These are phyloP conservation scores for Lathyrus oleraceus DNA, from an alignment of 306 rosid species.

Conservation along the genomic window DNA sequence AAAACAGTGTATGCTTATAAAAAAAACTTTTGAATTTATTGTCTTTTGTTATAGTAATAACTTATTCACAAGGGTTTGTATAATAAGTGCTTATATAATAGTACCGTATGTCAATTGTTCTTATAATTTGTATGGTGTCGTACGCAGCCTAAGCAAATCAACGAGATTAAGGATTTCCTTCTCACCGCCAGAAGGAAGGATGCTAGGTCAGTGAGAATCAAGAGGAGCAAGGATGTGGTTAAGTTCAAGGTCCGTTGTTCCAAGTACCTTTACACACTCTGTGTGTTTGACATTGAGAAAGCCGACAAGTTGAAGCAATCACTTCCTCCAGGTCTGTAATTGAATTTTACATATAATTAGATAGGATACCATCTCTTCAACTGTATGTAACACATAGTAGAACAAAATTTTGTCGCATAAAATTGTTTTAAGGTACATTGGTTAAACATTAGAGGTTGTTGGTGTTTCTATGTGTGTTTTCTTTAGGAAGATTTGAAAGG, in stretches of 20 bases:
- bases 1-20: neutral
- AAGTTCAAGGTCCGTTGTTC: constrained; percentile 93
- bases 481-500: neutral
- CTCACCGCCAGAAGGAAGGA: constrained; percentile 88
- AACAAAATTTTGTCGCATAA: neutral
- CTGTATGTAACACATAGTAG: neutral
- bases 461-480: neutral
- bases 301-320: constrained; percentile 93
- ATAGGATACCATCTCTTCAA: too few relatives aligned
- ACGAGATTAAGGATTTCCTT: constrained; percentile 91
- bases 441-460: neutral
- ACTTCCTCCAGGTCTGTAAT: constrained; percentile 69
- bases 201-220: constrained; percentile 81
- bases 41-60: neutral
- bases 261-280: constrained; percentile 88
- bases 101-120: neutral
- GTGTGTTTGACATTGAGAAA: constrained; percentile 77
- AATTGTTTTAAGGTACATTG: neutral
- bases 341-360: neutral
- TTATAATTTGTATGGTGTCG: neutral
- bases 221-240: constrained; percentile 76
- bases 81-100: neutral
- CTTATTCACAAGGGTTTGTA: neutral
- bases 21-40: neutral
- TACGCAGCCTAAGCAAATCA: constrained; percentile 85